Percentiles rank a stretch among this genome's conserved stretches.
Conservation (phyloP, 176 grass and related monocot species). For the Oryza australiensis region DNA sequence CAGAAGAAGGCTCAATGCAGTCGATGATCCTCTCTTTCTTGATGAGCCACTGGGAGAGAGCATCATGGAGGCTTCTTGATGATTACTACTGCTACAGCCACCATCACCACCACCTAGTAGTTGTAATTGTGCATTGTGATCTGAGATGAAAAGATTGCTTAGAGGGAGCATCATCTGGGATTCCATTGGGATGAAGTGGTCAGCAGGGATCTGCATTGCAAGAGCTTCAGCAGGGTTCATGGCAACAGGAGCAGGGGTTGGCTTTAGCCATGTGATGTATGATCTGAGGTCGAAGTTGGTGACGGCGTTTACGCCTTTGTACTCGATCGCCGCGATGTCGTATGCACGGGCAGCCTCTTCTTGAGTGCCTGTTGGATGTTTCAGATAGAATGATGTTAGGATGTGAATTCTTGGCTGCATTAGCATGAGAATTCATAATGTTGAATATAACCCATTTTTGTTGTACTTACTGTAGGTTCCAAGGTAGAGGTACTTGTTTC, state of each 20-base stretch:
- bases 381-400: background rate
- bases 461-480: constrained; percentile 59
- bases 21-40: constrained; percentile 38
- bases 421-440: background rate
- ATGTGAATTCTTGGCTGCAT: background rate
- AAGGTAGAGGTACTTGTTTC: constrained; percentile 75
- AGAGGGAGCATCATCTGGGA: constrained; percentile 10
- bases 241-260: constrained; percentile 1
- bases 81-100: background rate
- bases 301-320: constrained; percentile 67
- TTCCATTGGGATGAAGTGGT: constrained; percentile 20
- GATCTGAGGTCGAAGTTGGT: constrained; percentile 76
- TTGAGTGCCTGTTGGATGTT: constrained; percentile 52
- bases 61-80: constrained; percentile 19
- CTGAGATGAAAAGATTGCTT: constrained; percentile 29
- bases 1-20: constrained; percentile 63
- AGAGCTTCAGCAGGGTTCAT: constrained; percentile 12
- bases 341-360: constrained; percentile 66
- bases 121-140: background rate
- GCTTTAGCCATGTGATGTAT: constrained; percentile 76
- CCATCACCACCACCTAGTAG: background rate
- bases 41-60: constrained; percentile 3
- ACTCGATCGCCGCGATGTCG: constrained; percentile 77
- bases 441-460: background rate
- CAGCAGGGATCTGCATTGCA: constrained; percentile 11